Conservation (phyloP, 2,329 filamentous ascomycete genomes). For the Dissoconium aciculare region DNA sequence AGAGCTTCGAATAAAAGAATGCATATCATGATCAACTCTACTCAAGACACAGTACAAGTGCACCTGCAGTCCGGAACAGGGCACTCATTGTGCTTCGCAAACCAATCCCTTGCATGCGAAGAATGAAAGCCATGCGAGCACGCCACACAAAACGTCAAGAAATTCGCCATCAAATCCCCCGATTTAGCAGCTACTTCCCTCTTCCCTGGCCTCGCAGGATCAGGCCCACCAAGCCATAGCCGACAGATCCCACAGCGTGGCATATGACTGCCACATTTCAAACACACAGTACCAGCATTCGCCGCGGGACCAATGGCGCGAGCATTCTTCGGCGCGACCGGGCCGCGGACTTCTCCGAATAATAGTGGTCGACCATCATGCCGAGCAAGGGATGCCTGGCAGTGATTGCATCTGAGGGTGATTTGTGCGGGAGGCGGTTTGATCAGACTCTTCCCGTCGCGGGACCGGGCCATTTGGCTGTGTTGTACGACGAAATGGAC, state of each 20-base stretch:
- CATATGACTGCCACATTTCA: conserved; percentile 47
- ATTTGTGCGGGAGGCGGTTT: conserved; percentile 54
- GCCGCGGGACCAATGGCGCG: conserved; percentile 15
- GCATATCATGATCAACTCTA: too few species aligned
- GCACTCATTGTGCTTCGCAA: conserved; percentile 39
- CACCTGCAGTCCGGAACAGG: conserved; percentile 42
- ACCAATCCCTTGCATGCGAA: conserved; percentile 48
- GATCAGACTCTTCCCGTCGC: conserved; percentile 47
- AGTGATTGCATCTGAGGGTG: conserved; percentile 62
- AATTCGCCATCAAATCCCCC: conserved; percentile 37
- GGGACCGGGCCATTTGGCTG: conserved; percentile 49
- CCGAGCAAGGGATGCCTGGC: conserved; percentile 42
- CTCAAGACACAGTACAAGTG: conserved; percentile 27
- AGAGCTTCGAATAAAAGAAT: too few species aligned
- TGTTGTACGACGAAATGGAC: conserved; percentile 67
- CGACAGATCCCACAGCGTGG: conserved; percentile 48
- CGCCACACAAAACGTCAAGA: conserved; percentile 46
- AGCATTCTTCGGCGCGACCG: conserved; percentile 14
- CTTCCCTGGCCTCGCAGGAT: conserved; percentile 31
- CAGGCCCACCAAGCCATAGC: conserved; percentile 45
- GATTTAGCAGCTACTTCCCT: conserved; percentile 11
- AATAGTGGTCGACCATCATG: conserved; percentile 20
- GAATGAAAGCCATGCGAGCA: conserved; percentile 52
- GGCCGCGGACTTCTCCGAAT: conserved; percentile 3
- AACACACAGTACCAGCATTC: conserved; percentile 39